phyloP scores from a whole-genome alignment of 176 grass and related monocot genomes.

The Olyra latifolia region DNA sequence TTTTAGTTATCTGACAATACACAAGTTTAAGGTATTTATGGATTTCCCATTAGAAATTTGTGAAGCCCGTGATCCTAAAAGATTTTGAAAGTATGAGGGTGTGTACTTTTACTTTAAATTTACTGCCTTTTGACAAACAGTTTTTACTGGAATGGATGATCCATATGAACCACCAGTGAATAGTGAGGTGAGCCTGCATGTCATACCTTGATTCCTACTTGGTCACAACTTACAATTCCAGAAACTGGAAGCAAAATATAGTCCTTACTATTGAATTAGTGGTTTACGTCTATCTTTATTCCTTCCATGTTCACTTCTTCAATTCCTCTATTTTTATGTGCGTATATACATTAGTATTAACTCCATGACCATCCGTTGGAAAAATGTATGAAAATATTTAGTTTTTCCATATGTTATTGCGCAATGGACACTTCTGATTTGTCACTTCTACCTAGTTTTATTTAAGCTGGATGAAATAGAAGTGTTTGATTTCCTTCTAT shows the following conservation, averaged over 20 bases:
- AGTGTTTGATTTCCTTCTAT: too few species aligned
- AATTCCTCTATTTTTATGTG: too few species aligned
- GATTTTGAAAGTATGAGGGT: slow-evolving; percentile 14
- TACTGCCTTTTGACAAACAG: slow-evolving; percentile 45
- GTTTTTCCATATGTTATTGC: too few species aligned
- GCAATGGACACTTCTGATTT: too few species aligned
- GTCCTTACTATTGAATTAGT: background rate
- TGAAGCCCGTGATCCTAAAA: slow-evolving; percentile 95
- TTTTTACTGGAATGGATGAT: slow-evolving; percentile 96
- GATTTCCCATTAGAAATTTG: slow-evolving; percentile 88
- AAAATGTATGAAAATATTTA: too few species aligned
- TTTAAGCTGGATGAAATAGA: too few species aligned
- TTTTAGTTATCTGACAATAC: slow-evolving; percentile 22
- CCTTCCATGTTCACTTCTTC: background rate
- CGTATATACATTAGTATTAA: too few species aligned
- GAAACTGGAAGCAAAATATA: background rate
- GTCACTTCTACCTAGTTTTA: too few species aligned
- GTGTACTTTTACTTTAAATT: slow-evolving; percentile 12
- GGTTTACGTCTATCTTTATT: background rate
- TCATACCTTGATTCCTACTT: background rate
- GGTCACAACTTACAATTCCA: background rate
- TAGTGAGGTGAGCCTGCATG: slow-evolving; percentile 64
- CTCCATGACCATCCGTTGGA: too few species aligned
- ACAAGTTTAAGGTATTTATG: slow-evolving; percentile 77
- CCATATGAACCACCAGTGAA: slow-evolving; percentile 82